Conservation (phyloP, 306 rosid species). For the Corylus avellana region DNA sequence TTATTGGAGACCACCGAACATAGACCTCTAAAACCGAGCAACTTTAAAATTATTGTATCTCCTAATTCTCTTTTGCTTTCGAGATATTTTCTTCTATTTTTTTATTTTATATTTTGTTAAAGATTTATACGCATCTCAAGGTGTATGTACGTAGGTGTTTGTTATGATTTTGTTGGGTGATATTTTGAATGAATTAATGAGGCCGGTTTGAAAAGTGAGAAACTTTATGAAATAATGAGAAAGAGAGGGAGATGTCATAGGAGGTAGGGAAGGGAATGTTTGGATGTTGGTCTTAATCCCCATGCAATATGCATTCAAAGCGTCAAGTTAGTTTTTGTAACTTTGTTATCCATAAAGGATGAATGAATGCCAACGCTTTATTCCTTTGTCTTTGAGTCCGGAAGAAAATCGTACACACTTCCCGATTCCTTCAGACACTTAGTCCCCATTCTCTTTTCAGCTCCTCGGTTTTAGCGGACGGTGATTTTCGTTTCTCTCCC, state of each 20-base stretch:
- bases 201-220: slow-evolving; percentile 23
- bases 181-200: slow-evolving; percentile 20
- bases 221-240: slow-evolving; percentile 51
- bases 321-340: slow-evolving; percentile 32
- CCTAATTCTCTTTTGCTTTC: no score
- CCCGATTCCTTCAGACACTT: slow-evolving; percentile 56
- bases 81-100: no score
- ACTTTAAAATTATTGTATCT: no score
- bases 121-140: background rate
- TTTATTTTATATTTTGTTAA: no score
- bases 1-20: no score
- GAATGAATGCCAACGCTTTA: slow-evolving; percentile 51
- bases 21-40: no score
- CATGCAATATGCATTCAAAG: slow-evolving; percentile 55
- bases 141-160: slow-evolving; percentile 9
- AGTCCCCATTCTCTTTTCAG: slow-evolving; percentile 74
- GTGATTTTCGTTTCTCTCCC: slow-evolving; percentile 27
- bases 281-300: slow-evolving; percentile 48
- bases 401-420: slow-evolving; percentile 77
- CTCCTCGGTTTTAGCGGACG: slow-evolving; percentile 54
- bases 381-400: slow-evolving; percentile 64
- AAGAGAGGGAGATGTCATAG: slow-evolving; percentile 10
- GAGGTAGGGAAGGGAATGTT: background rate
- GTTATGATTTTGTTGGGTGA: slow-evolving; percentile 10
- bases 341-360: slow-evolving; percentile 19